A percentile compares a stretch with the other conserved stretches of the same genome.
phyloP scores from a whole-genome alignment of 1,284 basidiomycete genomes.

The Rhodotorula sp. region DNA sequence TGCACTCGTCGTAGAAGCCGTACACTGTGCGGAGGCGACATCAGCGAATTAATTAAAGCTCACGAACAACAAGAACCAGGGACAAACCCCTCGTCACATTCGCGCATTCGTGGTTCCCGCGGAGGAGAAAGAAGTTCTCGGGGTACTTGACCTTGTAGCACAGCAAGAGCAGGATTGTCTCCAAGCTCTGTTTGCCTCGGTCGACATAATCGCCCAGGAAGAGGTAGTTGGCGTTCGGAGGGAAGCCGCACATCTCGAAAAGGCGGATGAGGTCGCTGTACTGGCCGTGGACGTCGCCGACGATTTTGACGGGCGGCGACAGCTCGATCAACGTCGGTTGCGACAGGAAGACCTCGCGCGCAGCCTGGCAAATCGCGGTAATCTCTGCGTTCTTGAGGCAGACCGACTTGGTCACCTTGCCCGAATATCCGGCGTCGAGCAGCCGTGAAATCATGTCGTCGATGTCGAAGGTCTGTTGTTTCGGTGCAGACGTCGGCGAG shows the following conservation, averaged over 20 bases:
- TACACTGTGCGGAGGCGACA: conserved; percentile 64
- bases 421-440: conserved; percentile 94
- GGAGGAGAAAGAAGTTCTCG: conserved; percentile 97
- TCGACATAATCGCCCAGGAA: conserved; percentile 73
- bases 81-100: conserved; percentile 90
- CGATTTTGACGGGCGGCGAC: conserved; percentile 97
- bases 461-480: conserved; percentile 68
- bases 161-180: conserved; percentile 92
- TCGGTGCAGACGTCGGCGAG: conserved; percentile 27
- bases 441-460: conserved; percentile 98
- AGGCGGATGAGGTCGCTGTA: conserved; percentile 97
- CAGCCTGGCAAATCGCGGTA: conserved; percentile 90
- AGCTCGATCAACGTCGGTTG: conserved; percentile 98
- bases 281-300: conserved; percentile 93
- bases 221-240: conserved; percentile 94
- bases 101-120: conserved; percentile 99
- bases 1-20: conserved; percentile 99
- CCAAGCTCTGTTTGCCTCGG: conserved; percentile 95
- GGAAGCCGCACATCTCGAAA: conserved; percentile 99
- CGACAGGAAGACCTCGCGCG: conserved; percentile 90
- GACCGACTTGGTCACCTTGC: conserved; percentile 88
- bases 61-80: conserved; percentile 3
- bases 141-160: conserved; percentile 99
- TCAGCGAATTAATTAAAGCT: conserved; percentile 25
- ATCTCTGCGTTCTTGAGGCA: conserved; percentile 97